These are phyloP conservation scores for Metschnikowia vanudenii DNA, from an alignment of 805 yeast species.

Conservation along the genomic window DNA sequence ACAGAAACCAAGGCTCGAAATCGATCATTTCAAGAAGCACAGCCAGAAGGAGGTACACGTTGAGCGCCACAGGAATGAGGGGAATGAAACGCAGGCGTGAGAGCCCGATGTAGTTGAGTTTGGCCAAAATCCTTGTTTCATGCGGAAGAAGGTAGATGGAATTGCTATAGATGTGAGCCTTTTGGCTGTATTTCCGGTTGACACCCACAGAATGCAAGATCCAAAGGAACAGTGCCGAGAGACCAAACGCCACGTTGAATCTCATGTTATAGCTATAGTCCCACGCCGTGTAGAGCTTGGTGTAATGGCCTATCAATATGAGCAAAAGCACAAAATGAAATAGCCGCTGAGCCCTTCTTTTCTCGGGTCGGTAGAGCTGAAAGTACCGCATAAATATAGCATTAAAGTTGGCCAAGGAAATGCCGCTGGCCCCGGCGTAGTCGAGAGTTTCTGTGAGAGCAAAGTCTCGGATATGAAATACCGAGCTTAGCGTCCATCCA, in stretches of 20 bases:
- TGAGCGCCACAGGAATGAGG: slow-evolving; percentile 34
- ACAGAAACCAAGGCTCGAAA: slow-evolving; percentile 39
- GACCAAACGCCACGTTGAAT: slow-evolving; percentile 34
- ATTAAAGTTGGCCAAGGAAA: slow-evolving; percentile 36
- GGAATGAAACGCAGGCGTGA: slow-evolving; percentile 32
- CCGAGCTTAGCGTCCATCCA: slow-evolving; percentile 39
- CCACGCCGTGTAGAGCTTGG: slow-evolving; percentile 32
- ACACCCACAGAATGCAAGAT: slow-evolving; percentile 28
- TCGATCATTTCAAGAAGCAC: slow-evolving; percentile 37
- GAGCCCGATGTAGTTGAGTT: slow-evolving; percentile 29
- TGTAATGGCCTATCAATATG: slow-evolving; percentile 28
- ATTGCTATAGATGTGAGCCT: slow-evolving; percentile 28
- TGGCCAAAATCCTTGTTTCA: slow-evolving; percentile 35
- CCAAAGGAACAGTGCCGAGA: slow-evolving; percentile 34
- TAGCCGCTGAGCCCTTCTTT: slow-evolving; percentile 11
- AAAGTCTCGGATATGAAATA: slow-evolving; percentile 40
- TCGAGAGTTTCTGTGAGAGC: slow-evolving; percentile 40
- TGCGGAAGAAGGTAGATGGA: slow-evolving; percentile 39
- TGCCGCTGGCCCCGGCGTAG: slow-evolving; percentile 42
- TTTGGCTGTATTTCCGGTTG: slow-evolving; percentile 16
- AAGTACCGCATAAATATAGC: slow-evolving; percentile 34
- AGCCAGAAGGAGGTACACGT: slow-evolving; percentile 32
- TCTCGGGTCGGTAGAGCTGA: slow-evolving; percentile 21
- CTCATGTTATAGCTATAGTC: slow-evolving; percentile 38
- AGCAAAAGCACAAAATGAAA: slow-evolving; percentile 22